Percentiles rank a stretch among this genome's conserved stretches.
Conservation (phyloP, 1,284 basidiomycete genomes). For the Rhodotorula mucilaginosa region DNA sequence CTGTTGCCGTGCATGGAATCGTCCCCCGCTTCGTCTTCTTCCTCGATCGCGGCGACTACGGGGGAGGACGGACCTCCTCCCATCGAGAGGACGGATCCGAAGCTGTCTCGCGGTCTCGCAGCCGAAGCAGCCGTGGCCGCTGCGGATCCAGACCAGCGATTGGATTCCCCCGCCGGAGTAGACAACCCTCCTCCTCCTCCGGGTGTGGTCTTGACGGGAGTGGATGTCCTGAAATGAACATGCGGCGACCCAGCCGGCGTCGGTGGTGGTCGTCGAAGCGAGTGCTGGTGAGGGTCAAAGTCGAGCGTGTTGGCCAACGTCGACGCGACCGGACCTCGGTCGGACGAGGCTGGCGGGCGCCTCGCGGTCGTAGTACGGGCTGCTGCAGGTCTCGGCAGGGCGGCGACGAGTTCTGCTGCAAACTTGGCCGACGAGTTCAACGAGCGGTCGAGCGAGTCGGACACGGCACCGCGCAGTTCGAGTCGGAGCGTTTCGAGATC, state of each 20-base stretch:
- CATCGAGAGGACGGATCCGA: constrained; percentile 26
- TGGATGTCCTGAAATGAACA: constrained; percentile 32
- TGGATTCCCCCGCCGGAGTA: no score
- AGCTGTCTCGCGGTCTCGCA: constrained; percentile 6
- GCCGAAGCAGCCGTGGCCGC: neutral
- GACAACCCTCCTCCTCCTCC: neutral
- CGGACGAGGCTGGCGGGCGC: neutral
- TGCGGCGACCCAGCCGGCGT: neutral
- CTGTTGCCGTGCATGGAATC: neutral
- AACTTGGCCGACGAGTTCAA: constrained; percentile 34
- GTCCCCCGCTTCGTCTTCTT: neutral
- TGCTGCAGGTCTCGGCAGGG: constrained; percentile 14
- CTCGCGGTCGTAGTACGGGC: neutral
- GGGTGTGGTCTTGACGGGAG: constrained; percentile 13
- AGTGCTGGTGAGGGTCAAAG: neutral
- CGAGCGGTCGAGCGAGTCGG: constrained; percentile 15
- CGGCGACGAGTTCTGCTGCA: constrained; percentile 33
- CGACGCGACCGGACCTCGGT: neutral
- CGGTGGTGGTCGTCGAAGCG: neutral
- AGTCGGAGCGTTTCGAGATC: constrained; percentile 5
- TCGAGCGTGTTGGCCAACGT: neutral
- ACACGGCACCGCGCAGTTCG: constrained; percentile 8
- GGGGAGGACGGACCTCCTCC: constrained; percentile 20
- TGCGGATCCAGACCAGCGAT: neutral
- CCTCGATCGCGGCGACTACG: neutral